phyloP scores from a whole-genome alignment of 2,329 filamentous ascomycete genomes.

The Colletotrichum cuscutae region DNA sequence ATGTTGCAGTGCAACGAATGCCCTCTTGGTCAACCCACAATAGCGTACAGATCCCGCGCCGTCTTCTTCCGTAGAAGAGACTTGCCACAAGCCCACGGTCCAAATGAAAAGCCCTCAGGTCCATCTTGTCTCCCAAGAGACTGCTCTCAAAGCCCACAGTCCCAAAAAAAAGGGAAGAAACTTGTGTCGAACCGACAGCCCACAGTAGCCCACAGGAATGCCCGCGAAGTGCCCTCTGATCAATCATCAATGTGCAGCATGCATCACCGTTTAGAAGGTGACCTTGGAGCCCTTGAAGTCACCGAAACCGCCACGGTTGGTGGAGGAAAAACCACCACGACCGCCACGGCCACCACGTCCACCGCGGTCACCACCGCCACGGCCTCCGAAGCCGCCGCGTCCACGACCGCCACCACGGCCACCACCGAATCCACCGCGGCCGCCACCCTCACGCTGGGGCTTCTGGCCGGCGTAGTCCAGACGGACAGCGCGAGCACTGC shows the following conservation, averaged over 20 bases:
- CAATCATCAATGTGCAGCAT: conserved; percentile 48
- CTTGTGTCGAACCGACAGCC: conserved; percentile 65
- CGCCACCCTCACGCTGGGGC: conserved; percentile 62
- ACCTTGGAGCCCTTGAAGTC: conserved; percentile 78
- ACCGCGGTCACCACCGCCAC: conserved; percentile 58
- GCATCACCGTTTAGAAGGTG: conserved; percentile 64
- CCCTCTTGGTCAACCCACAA: conserved; percentile 43
- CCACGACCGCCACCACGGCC: conserved; percentile 63
- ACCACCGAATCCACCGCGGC: conserved; percentile 45
- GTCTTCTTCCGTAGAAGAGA: conserved; percentile 19
- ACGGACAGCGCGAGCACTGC: conserved; percentile 79
- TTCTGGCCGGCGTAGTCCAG: conserved; percentile 84
- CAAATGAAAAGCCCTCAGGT: conserved; percentile 63
- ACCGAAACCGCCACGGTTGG: conserved; percentile 52
- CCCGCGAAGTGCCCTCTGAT: conserved; percentile 57
- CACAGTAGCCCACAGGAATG: conserved; percentile 62
- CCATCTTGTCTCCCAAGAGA: conserved; percentile 58
- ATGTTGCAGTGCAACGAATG: conserved; percentile 38
- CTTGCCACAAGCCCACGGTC: conserved; percentile 46
- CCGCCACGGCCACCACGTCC: conserved; percentile 64
- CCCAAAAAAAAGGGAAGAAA: conserved; percentile 43
- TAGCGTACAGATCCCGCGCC: conserved; percentile 33
- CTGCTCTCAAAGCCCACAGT: conserved; percentile 65
- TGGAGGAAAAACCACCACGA: conserved; percentile 60
- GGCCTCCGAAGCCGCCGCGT: conserved; percentile 62